Conservation (phyloP, 1,139 yeast species). For the Candida sp. region DNA sequence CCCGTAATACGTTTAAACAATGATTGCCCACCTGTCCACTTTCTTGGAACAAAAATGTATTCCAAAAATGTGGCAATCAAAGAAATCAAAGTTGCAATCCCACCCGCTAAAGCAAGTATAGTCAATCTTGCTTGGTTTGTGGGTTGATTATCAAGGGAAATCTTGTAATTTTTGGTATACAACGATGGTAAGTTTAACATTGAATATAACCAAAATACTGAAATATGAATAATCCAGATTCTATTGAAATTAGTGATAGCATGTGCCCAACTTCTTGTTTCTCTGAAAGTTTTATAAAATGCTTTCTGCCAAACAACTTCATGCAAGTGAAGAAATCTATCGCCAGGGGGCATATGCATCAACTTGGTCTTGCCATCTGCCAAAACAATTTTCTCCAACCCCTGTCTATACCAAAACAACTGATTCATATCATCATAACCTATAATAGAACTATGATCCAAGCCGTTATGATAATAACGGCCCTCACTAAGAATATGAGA, state of each 20-base stretch:
- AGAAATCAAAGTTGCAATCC: conserved; percentile 42
- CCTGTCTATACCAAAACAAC: conserved; percentile 55
- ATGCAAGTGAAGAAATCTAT: conserved; percentile 42
- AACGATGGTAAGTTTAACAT: conserved; percentile 51
- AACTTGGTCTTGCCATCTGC: conserved; percentile 32
- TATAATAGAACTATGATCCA: conserved; percentile 50
- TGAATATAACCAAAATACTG: conserved; percentile 60
- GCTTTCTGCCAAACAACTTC: conserved; percentile 49
- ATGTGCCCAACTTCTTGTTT: conserved; percentile 60
- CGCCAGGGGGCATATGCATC: conserved; percentile 40
- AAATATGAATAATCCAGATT: conserved; percentile 59
- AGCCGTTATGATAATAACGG: conserved; percentile 37
- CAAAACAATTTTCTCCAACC: conserved; percentile 42
- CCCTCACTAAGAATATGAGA: conserved; percentile 39
- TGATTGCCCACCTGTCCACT: conserved; percentile 53
- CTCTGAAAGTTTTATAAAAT: conserved; percentile 53
- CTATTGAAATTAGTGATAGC: conserved; percentile 54
- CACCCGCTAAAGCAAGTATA: conserved; percentile 50
- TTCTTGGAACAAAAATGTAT: conserved; percentile 48
- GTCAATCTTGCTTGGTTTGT: conserved; percentile 43
- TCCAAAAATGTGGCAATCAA: conserved; percentile 43
- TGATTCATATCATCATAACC: conserved; percentile 69
- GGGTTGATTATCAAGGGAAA: conserved; percentile 46
- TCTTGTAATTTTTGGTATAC: conserved; percentile 48
- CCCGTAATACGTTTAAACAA: conserved; percentile 29